Evolutionary conservation across 345 rosid species (phyloP).

Genomic region (Lumnitzera racemosa): DNA sequence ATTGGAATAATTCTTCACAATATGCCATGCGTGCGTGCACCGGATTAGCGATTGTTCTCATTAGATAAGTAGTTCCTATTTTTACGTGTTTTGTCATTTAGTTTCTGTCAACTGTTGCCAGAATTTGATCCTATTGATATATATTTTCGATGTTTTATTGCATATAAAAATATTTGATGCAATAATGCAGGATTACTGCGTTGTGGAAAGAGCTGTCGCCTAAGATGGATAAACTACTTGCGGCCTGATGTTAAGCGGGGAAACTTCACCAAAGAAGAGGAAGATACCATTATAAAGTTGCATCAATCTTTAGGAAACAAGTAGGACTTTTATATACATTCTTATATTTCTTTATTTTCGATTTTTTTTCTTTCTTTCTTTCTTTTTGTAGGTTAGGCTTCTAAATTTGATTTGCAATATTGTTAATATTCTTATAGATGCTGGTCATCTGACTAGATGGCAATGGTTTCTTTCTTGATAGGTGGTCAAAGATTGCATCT

Average conservation of each 20-base stretch:
- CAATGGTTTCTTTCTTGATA: slow-evolving; percentile 13
- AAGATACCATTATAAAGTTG: slow-evolving; percentile 48
- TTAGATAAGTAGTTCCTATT: too few relatives aligned
- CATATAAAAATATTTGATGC: background rate
- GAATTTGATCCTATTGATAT: too few relatives aligned
- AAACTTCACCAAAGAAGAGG: slow-evolving; percentile 67
- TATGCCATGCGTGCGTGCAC: too few relatives aligned
- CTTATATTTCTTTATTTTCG: background rate
- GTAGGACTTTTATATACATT: slow-evolving; percentile 20
- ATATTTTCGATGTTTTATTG: background rate
- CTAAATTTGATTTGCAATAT: background rate
- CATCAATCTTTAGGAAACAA: slow-evolving; percentile 69
- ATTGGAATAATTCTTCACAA: too few relatives aligned
- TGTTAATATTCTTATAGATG: background rate
- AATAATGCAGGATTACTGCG: slow-evolving; percentile 48
- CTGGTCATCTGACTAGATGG: background rate
- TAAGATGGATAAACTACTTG: slow-evolving; percentile 88
- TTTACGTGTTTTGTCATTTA: too few relatives aligned
- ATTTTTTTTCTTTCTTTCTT: background rate
- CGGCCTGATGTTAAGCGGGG: slow-evolving; percentile 89
- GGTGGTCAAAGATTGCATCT: slow-evolving; percentile 94
- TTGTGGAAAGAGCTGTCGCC: slow-evolving; percentile 91
- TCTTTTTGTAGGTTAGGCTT: background rate
- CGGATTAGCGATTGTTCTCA: too few relatives aligned
- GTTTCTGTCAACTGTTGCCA: too few relatives aligned